Base-by-base conservation (phyloP, 805 yeast species). In the Ogataea nakhonphanomensis region DNA sequence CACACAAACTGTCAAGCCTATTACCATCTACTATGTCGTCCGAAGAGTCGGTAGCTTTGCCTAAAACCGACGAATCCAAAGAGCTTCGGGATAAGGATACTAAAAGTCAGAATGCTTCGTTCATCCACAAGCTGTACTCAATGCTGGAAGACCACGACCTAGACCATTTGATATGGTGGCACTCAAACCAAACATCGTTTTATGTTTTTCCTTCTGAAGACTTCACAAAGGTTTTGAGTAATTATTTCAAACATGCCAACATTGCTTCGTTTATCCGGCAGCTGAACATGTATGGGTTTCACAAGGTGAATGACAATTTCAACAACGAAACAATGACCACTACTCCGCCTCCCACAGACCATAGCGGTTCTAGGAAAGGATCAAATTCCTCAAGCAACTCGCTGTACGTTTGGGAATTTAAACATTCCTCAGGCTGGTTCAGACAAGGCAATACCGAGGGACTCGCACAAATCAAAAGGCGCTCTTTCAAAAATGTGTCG, bases 91-190 rank as follows among this genome's bases (percentile, higher is more conserved):
- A 31, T 8, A 34, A 25, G 27, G 40, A 43, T 20, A 40, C 35
- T 23, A 46, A 46, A 30, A 46, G 41, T 5, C 53, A 67, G 65
- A 33, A 73, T 55, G 39, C 61, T 7, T 59, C 65, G 0, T 91
- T 91, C 65, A 85, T 90, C 44, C 96, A 90, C 64, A 91, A 91
- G 59, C 74, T 91, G 20, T 90, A 86, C 69, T 79, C 83, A 48
- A 91, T 91, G 95, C 73, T 91, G 35, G 95, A 90, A 53, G 96
- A 91, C 57, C 67, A 69, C 2, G 63, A 74, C 22, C 66, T 91
- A 25, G 66, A 75, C 41, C 93, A 84, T 56, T 70, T 91, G 27
- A 91, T 91, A 17, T 81, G 91, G 80, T 91, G 98, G 97, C 70
- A 76, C 8, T 55, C 78, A 8, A 76, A 76, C 44, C 85, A 81